These are phyloP conservation scores for Globisporangium canariense DNA, from an alignment of 352 stramenopile species.

Conservation along the genomic window DNA sequence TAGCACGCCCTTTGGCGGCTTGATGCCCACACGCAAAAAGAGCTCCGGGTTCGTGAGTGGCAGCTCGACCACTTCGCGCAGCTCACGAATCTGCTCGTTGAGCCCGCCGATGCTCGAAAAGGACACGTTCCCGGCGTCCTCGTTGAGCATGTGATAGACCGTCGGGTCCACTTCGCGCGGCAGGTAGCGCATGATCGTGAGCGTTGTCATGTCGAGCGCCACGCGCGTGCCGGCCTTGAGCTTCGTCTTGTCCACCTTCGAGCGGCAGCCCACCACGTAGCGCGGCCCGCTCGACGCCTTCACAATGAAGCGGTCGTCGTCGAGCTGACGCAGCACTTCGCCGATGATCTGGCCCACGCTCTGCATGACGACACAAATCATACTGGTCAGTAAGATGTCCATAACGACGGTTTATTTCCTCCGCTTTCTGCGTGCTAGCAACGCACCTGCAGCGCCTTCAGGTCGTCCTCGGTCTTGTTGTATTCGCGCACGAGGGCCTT, in stretches of 20 bases:
- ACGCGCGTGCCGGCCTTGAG: slow-evolving; percentile 97
- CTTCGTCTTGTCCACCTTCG: slow-evolving; percentile 93
- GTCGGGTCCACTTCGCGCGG: slow-evolving; percentile 98
- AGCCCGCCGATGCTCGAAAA: slow-evolving; percentile 98
- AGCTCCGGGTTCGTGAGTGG: slow-evolving; percentile 99
- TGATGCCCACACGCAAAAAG: slow-evolving; percentile 98
- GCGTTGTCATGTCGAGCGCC: slow-evolving; percentile 99
- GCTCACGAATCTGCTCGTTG: slow-evolving; percentile 98
- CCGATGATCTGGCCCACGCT: slow-evolving; percentile 99
- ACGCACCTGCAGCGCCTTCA: slow-evolving; percentile 90
- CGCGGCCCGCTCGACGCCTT: slow-evolving; percentile 97
- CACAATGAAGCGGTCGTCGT: slow-evolving; percentile 99
- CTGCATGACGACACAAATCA: slow-evolving; percentile 35
- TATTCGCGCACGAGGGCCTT: slow-evolving; percentile 95
- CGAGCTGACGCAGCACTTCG: slow-evolving; percentile 97
- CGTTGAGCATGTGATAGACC: slow-evolving; percentile 99
- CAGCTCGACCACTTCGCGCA: slow-evolving; percentile 97
- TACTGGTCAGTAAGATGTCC: neutral
- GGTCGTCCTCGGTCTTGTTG: slow-evolving; percentile 99
- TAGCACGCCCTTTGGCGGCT: slow-evolving; percentile 97
- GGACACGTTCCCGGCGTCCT: slow-evolving; percentile 95
- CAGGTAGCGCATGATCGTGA: slow-evolving; percentile 99
- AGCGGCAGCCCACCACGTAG: slow-evolving; percentile 97
- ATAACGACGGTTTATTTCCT: neutral
- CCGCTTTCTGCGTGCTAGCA: neutral